Evolutionary conservation across 148 eudicot species (phyloP).

Genomic region (Rhododendron vialii): DNA sequence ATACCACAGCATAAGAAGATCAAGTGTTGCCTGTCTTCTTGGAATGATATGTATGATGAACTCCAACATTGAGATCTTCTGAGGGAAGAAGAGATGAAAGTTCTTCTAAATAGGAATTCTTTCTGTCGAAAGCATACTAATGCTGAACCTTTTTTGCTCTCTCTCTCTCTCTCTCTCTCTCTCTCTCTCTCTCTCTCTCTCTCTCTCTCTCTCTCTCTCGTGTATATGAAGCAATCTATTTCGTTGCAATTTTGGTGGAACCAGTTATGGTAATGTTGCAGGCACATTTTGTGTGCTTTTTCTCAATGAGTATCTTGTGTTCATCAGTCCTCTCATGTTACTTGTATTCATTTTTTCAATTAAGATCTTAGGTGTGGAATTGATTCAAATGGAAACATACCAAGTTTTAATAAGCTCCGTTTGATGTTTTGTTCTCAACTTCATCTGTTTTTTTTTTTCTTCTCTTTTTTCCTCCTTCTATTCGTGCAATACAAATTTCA

Average conservation of each 20-base stretch:
- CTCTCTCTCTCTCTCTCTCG: neutral
- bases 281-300: conserved; percentile 1
- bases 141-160: neutral
- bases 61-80: neutral
- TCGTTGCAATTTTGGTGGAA: conserved; percentile 19
- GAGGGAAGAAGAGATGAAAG: neutral
- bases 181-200: neutral
- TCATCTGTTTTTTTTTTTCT: neutral
- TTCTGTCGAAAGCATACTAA: neutral
- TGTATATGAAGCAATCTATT: conserved; percentile 16
- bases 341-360: neutral
- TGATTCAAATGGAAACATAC: neutral
- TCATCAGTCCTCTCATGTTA: neutral
- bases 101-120: neutral
- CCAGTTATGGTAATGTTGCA: neutral
- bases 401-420: neutral
- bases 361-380: neutral
- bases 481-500: too few species aligned
- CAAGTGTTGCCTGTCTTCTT: conserved; percentile 62
- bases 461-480: too few species aligned
- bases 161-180: neutral
- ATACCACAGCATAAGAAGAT: conserved; percentile 76
- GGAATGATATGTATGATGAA: conserved; percentile 30
- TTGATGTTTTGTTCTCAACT: neutral
- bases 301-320: neutral